Evolutionary conservation across 805 yeast genomes (phyloP), one percentile per base, ranked within the genome.

Genomic region (Starmerella bombi): DNA sequence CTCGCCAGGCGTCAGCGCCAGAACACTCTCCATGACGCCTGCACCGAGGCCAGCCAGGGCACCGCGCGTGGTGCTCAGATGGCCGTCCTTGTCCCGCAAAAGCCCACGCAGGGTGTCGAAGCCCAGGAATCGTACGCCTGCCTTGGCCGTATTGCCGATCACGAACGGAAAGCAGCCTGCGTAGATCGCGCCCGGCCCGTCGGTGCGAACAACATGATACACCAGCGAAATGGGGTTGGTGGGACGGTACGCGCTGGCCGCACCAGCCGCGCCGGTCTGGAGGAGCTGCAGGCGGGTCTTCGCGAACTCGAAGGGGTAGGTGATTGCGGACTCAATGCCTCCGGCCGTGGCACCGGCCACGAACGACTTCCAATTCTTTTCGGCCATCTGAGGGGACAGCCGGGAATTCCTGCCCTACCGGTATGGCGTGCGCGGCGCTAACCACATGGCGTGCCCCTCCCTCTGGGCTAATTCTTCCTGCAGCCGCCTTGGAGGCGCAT

Each of bases 11-110:
- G 98, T 88, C 36, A 91, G 94, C 0, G 97, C 97, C 34, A 86
- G 68, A 21, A 85, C 79, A 42, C 93, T 79, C 59, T 88, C 98
- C 45, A 88, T 61, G 34, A 86, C 71, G 28, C 98, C 98, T 2
- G 98, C 98, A 36, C 97, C 96, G 33, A 91, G 66, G n/a, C 98
- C 98, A 1, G 98, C 98, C 25, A 88, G 44, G 5, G 86, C 93
- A 50, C 97, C 97, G 54, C 94, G 63, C 6, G 91, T 77, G 3
- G 94, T 94, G 27, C 91, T 75, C 36, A 91, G 63, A 59, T 83
- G 80, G 5, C 97, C 97, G 47, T 81, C 72, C 51, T 75, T 75
- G 59, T 91, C 97, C 22, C 77, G 74, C 42, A 88, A 65, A 25
- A 80, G 50, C 39, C 74, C 69, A 59, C 85, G 86, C 59, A 91